Evolutionary conservation across 345 rosid species (phyloP), one percentile per base, ranked within the genome.

Genomic region (Firmiana major): DNA sequence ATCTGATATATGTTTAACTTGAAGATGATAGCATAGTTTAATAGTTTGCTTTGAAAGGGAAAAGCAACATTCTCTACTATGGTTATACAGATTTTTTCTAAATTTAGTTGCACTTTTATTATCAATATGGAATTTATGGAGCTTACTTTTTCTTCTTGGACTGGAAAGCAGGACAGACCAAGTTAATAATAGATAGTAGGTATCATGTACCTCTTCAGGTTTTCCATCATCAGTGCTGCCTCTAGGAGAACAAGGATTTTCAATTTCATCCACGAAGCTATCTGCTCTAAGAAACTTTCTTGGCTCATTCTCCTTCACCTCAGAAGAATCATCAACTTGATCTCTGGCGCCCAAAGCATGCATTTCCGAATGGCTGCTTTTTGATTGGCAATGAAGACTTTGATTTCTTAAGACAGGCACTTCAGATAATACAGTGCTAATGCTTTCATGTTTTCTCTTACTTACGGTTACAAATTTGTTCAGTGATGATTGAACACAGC

Each of bases 401-500:
- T 87, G 89, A 79, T 92, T 90, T 84, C 98, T 88, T 48, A 96
- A 85, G 48, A 91, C 84, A 74, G 98, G 99, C 80, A 87, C 48
- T 85, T 96, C 99, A 59, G 99, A 86, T 78, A 93, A 77, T 31
- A 82, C 46, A 74, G 81, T 78, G 75, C 85, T 75, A 76, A 80
- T 80, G 78, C 86, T 86, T 75, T 88, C 97, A 79, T 83, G 92
- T 83, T 96, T 92, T 82, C 98, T 87, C 89, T 96, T 96, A 78
- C 82, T 84, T 75, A 88, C 80, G 63, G 90, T 84, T 81, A 96
- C 84, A 81, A 93, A 96, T 74, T 84, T 87, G 63, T 83, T 83
- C 46, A 91, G 82, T 57, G 89, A 90, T 75, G 98, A 93, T 84
- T 93, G 99, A 78, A 85, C 64, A 72, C 78, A 55, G 83, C 82